Evolutionary conservation across 2,329 filamentous ascomycete genomes (phyloP).

Genomic region (Lomentospora prolificans): DNA sequence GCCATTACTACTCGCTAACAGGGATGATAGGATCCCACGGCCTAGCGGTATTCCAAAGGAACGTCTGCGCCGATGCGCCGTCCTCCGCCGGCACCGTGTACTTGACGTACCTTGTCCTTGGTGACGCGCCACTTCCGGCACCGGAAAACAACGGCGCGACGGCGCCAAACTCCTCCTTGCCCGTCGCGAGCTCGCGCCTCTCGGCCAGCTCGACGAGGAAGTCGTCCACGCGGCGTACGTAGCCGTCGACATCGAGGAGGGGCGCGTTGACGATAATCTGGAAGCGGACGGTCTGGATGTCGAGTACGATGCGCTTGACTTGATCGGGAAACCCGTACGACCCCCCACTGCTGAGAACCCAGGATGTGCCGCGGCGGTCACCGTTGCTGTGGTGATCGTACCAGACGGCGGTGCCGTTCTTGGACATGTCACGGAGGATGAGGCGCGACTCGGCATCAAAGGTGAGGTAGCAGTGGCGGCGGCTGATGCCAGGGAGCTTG

Average conservation of each 20-base stretch:
- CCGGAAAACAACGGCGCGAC: neutral
- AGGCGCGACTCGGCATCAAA: conserved; percentile 28
- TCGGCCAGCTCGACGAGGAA: conserved; percentile 15
- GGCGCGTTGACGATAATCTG: conserved; percentile 28
- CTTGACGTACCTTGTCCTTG: conserved; percentile 12
- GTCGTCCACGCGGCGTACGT: conserved; percentile 22
- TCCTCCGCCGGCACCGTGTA: conserved; percentile 6
- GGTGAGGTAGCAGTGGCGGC: conserved; percentile 26
- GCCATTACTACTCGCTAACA: conserved; percentile 15
- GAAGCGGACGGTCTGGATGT: conserved; percentile 29
- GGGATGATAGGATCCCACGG: conserved; percentile 35
- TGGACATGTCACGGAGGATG: conserved; percentile 28
- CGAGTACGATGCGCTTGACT: conserved; percentile 25
- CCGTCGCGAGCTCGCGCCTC: conserved; percentile 18
- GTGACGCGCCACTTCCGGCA: conserved; percentile 11
- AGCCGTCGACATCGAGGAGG: conserved; percentile 21
- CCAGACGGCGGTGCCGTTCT: conserved; percentile 29
- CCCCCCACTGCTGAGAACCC: conserved; percentile 24
- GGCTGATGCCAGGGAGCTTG: conserved; percentile 21
- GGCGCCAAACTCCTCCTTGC: conserved; percentile 16
- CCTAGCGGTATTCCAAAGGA: conserved; percentile 29
- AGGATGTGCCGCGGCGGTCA: conserved; percentile 24
- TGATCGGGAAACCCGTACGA: conserved; percentile 23
- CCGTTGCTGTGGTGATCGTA: conserved; percentile 30
- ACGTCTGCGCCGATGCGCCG: conserved; percentile 19